Evolutionary conservation across 1,284 basidiomycete species (phyloP).

Genomic region (Paramarasmius palmivorus): DNA sequence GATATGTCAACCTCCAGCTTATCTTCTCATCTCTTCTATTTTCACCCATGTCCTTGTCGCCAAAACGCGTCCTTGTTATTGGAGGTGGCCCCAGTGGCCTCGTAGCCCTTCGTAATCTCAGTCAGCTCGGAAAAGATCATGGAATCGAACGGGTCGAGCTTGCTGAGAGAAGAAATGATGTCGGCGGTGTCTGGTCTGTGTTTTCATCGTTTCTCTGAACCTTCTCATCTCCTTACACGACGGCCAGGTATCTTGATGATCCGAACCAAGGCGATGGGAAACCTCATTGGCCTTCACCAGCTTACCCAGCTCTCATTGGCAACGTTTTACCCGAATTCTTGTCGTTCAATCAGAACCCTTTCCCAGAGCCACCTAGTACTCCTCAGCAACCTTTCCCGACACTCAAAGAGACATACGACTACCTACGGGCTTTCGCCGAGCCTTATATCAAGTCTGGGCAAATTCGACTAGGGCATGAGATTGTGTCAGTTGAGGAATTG

Average conservation of each 20-base stretch:
- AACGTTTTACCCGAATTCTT: conserved; percentile 50
- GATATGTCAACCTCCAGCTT: too few relatives aligned
- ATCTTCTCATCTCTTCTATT: too few relatives aligned
- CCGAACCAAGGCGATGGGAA: conserved; percentile 4
- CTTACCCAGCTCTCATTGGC: conserved; percentile 46
- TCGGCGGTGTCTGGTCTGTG: conserved; percentile 48
- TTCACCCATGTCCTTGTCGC: background rate
- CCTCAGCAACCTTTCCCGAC: conserved; percentile 45
- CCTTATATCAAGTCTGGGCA: conserved; percentile 31
- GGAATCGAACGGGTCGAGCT: conserved; percentile 39
- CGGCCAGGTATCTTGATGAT: conserved; percentile 6
- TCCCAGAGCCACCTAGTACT: conserved; percentile 28
- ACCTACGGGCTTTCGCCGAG: conserved; percentile 38
- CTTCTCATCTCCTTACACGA: conserved; percentile 5
- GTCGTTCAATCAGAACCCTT: conserved; percentile 38
- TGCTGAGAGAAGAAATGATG: conserved; percentile 42
- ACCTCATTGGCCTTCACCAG: conserved; percentile 43
- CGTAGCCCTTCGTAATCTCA: conserved; percentile 43
- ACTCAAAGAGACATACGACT: conserved; percentile 40
- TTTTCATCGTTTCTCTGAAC: background rate
- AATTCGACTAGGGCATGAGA: conserved; percentile 42
- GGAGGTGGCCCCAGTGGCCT: conserved; percentile 47
- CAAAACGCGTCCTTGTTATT: conserved; percentile 36
- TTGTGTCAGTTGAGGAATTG: conserved; percentile 36
- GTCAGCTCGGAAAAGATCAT: conserved; percentile 26